Conservation (phyloP, 1,139 yeast species). For the Pichia sp. region DNA sequence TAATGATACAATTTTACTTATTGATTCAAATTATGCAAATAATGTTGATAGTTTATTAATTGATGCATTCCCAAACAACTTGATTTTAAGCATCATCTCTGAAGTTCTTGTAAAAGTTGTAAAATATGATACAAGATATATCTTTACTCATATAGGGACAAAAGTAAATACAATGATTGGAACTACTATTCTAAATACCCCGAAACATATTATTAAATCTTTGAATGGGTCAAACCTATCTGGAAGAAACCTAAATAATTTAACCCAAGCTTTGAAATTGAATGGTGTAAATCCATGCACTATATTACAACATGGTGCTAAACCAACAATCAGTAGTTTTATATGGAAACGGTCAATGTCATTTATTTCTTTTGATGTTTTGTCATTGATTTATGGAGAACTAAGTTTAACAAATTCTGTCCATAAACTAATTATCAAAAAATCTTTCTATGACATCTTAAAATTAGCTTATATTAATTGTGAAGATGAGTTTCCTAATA, state of each 20-base stretch:
- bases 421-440: slow-evolving; percentile 14
- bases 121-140: slow-evolving; percentile 6
- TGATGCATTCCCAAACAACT: slow-evolving; percentile 10
- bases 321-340: slow-evolving; percentile 23
- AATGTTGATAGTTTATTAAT: slow-evolving; percentile 19
- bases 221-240: slow-evolving; percentile 18
- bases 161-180: slow-evolving; percentile 25
- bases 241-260: slow-evolving; percentile 17
- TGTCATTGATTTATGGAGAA: slow-evolving; percentile 20
- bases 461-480: slow-evolving; percentile 20
- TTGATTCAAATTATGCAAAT: slow-evolving; percentile 22
- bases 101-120: slow-evolving; percentile 22
- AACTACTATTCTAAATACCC: slow-evolving; percentile 9
- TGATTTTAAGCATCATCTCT: slow-evolving; percentile 21
- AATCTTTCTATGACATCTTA: slow-evolving; percentile 21
- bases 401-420: slow-evolving; percentile 11
- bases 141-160: slow-evolving; percentile 19
- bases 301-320: slow-evolving; percentile 21
- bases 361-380: slow-evolving; percentile 19
- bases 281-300: slow-evolving; percentile 24
- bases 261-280: slow-evolving; percentile 19
- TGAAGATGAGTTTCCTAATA: slow-evolving; percentile 22
- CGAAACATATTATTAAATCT: slow-evolving; percentile 1
- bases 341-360: slow-evolving; percentile 26
- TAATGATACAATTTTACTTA: slow-evolving; percentile 20